Conservation (phyloP, 306 rosid species). For the Prunus davidiana region DNA sequence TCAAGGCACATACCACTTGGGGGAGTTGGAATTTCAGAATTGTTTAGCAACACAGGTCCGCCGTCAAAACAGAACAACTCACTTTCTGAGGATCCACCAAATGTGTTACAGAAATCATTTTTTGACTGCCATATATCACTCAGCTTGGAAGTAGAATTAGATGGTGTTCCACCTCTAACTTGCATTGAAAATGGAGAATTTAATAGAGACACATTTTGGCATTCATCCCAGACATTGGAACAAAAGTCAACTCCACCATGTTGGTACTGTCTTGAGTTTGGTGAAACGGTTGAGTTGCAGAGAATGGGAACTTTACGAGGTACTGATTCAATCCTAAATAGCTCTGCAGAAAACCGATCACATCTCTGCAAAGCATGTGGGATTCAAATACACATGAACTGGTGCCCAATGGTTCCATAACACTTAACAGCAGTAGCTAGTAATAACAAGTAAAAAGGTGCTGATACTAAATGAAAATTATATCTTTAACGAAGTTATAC, state of each 20-base stretch:
- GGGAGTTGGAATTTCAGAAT: slow-evolving; percentile 10
- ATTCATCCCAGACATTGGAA: slow-evolving; percentile 29
- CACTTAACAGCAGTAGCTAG: background rate
- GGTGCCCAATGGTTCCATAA: background rate
- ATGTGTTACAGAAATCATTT: slow-evolving; percentile 18
- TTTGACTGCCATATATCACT: slow-evolving; percentile 28
- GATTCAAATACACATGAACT: background rate
- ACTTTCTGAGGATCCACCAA: slow-evolving; percentile 29
- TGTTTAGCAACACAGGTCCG: slow-evolving; percentile 21
- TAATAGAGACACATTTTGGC: slow-evolving; percentile 24
- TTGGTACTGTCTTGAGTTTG: slow-evolving; percentile 13
- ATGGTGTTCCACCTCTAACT: slow-evolving; percentile 1
- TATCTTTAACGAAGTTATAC: background rate
- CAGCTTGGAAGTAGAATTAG: slow-evolving; percentile 23
- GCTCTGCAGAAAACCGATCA: slow-evolving; percentile 32
- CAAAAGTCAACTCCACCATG: slow-evolving; percentile 24
- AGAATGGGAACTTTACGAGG: slow-evolving; percentile 32
- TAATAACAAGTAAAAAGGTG: background rate
- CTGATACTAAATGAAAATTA: background rate
- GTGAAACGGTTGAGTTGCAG: slow-evolving; percentile 28
- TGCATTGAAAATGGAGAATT: slow-evolving; percentile 19
- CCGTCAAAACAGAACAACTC: slow-evolving; percentile 32
- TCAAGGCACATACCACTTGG: slow-evolving; percentile 39
- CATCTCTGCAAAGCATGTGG: slow-evolving; percentile 24
- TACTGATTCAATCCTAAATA: slow-evolving; percentile 23